These are phyloP conservation scores for Botryosphaeria dothidea DNA, from an alignment of 2,329 filamentous ascomycete species.

Conservation along the genomic window DNA sequence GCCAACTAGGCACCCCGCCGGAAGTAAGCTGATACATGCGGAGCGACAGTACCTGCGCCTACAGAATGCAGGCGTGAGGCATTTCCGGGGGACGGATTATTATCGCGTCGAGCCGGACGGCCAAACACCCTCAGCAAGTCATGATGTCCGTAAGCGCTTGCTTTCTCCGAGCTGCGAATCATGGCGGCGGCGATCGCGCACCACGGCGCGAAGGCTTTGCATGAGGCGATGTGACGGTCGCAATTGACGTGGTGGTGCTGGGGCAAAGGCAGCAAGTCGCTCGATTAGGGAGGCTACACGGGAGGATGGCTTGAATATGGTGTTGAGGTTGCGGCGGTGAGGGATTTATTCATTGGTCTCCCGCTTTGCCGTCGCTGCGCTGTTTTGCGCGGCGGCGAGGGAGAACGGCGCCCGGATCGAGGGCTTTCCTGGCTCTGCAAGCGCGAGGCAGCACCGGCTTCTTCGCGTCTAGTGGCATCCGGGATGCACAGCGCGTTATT, in stretches of 20 bases:
- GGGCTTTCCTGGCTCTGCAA: conserved; percentile 5
- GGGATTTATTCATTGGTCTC: conserved; percentile 11
- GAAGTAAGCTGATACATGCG: conserved; percentile 14
- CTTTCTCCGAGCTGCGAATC: background rate
- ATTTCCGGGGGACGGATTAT: background rate
- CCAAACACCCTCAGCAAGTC: background rate
- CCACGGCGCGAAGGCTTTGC: background rate
- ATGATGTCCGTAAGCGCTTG: background rate
- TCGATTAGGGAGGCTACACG: conserved; percentile 8
- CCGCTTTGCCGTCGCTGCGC: background rate
- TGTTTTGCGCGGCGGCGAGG: background rate
- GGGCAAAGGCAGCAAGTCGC: conserved; percentile 1
- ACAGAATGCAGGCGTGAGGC: background rate
- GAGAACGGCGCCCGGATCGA: conserved; percentile 3
- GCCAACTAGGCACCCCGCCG: background rate
- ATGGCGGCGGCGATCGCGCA: conserved; percentile 6
- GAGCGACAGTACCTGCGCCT: conserved; percentile 5
- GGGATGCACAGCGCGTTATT: background rate
- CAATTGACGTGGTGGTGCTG: background rate
- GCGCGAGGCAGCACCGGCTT: background rate
- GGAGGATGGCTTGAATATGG: background rate
- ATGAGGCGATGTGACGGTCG: conserved; percentile 10
- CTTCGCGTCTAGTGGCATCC: background rate
- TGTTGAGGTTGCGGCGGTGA: conserved; percentile 15
- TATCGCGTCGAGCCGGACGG: background rate